Conservation (phyloP, 2,329 filamentous ascomycete species). For the Calonectria leucothoes region DNA sequence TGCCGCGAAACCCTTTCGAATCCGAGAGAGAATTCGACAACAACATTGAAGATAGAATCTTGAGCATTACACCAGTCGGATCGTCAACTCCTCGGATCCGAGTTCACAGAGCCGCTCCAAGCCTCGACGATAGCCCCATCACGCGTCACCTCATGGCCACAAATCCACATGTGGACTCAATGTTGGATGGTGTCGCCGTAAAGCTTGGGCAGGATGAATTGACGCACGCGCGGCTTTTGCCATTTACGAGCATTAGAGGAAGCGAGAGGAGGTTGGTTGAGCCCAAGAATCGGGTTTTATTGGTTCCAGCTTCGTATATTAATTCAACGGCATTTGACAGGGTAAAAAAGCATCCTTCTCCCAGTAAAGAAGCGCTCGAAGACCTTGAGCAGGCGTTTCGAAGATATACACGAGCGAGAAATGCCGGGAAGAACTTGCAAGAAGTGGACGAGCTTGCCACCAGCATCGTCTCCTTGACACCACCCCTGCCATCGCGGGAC, state of each 20-base stretch:
- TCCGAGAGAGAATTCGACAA: slow-evolving; percentile 51
- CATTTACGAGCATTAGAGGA: background rate
- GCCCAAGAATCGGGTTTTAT: slow-evolving; percentile 3
- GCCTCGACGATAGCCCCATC: slow-evolving; percentile 28
- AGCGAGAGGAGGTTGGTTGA: slow-evolving; percentile 14
- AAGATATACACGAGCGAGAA: slow-evolving; percentile 42
- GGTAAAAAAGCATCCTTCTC: slow-evolving; percentile 59
- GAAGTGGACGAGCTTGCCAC: slow-evolving; percentile 47
- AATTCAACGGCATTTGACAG: slow-evolving; percentile 22
- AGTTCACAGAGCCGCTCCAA: slow-evolving; percentile 30
- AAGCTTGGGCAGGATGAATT: background rate
- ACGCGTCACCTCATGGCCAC: background rate
- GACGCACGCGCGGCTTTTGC: background rate
- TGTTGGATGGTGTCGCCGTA: background rate
- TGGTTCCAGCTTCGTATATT: background rate
- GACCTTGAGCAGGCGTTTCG: slow-evolving; percentile 51
- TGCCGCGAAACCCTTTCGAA: slow-evolving; percentile 46
- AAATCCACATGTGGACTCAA: slow-evolving; percentile 10
- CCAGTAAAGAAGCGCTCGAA: slow-evolving; percentile 54
- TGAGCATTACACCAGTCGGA: slow-evolving; percentile 49
- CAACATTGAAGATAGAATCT: slow-evolving; percentile 52
- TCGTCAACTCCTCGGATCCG: slow-evolving; percentile 52
- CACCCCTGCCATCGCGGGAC: slow-evolving; percentile 39
- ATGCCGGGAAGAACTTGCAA: slow-evolving; percentile 22
- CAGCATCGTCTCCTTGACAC: slow-evolving; percentile 23